Evolutionary conservation across 1,284 basidiomycete genomes (phyloP).

Genomic region (Amylostereum areolatum): DNA sequence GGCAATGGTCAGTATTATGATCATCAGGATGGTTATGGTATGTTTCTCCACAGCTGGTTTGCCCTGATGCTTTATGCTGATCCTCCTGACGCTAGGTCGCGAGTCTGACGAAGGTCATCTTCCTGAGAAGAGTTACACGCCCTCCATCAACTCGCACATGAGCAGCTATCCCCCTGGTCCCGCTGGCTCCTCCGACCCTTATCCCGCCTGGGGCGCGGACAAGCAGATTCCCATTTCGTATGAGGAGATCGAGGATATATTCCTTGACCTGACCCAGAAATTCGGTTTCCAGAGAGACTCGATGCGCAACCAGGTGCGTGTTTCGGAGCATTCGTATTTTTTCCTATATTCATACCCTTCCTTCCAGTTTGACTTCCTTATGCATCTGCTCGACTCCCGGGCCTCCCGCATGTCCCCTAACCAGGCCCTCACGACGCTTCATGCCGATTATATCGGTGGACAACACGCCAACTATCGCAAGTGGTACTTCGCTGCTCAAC

Average conservation of each 20-base stretch:
- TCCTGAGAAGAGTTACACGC: slow-evolving; percentile 25
- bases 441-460: slow-evolving; percentile 98
- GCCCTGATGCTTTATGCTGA: background rate
- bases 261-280: slow-evolving; percentile 97
- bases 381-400: slow-evolving; percentile 95
- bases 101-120: slow-evolving; percentile 39
- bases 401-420: slow-evolving; percentile 98
- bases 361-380: slow-evolving; percentile 89
- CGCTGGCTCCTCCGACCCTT: slow-evolving; percentile 61
- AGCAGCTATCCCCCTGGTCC: slow-evolving; percentile 37
- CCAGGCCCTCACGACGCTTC: slow-evolving; percentile 92
- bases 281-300: slow-evolving; percentile 97
- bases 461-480: slow-evolving; percentile 96
- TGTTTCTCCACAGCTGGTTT: slow-evolving; percentile 9
- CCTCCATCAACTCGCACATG: slow-evolving; percentile 33
- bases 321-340: slow-evolving; percentile 1
- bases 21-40: slow-evolving; percentile 26
- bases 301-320: slow-evolving; percentile 81
- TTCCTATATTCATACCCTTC: background rate
- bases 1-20: slow-evolving; percentile 40
- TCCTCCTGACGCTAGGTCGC: slow-evolving; percentile 12
- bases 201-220: slow-evolving; percentile 93
- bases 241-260: slow-evolving; percentile 99
- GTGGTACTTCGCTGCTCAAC: slow-evolving; percentile 99
- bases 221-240: slow-evolving; percentile 95